Evolutionary conservation across 2,329 filamentous ascomycete genomes (phyloP), one percentile per base, ranked within the genome.

Genomic region (Zymoseptoria pseudotritici): DNA sequence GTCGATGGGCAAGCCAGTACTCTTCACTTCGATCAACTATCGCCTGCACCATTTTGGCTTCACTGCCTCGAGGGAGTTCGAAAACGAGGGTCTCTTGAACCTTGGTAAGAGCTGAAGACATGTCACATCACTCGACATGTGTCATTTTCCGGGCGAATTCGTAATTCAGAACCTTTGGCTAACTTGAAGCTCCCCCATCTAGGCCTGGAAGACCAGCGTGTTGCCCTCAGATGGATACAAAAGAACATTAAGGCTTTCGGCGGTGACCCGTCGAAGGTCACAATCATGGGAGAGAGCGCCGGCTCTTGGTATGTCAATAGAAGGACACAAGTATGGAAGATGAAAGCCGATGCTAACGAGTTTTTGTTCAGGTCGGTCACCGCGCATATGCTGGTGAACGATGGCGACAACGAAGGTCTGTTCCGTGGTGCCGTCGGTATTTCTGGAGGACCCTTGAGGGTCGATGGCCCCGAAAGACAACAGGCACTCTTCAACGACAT

Each of bases 41-140:
- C 80, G 86, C 7, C 78, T 89, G 54, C 84, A 84, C 2, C 80
- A 83, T 9, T 78, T 90, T 65, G 89, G 88, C 0, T 90, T 91
- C 72, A 72, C 89, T 24, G 82, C 84, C 9, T 84, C 79, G n/a
- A 71, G 71, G 4, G 64, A 81, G 57, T 78, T 82, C 20, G 75
- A 78, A 13, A 78, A 79, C 36, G 79, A 79, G 51, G 84, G 82
- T 0, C 62, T 81, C 42, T 72, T 86, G 58, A 78, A 78, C 57
- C 46, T 64, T 17, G 31, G 31, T 36, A 36, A 26, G 24, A 26
- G 24, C 24, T 26, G 7, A 26, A 26, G 24, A 26, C 7, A 26
- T 26, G 24, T 26, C 24, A 4, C 24, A 8, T 4, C 3, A 8
- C 7, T 26, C 24, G 5, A 26, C 6, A 26, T 26, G 24, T 26